These are phyloP conservation scores for Penicillium sp. DNA, from an alignment of 2,329 filamentous ascomycete species.

Conservation along the genomic window DNA sequence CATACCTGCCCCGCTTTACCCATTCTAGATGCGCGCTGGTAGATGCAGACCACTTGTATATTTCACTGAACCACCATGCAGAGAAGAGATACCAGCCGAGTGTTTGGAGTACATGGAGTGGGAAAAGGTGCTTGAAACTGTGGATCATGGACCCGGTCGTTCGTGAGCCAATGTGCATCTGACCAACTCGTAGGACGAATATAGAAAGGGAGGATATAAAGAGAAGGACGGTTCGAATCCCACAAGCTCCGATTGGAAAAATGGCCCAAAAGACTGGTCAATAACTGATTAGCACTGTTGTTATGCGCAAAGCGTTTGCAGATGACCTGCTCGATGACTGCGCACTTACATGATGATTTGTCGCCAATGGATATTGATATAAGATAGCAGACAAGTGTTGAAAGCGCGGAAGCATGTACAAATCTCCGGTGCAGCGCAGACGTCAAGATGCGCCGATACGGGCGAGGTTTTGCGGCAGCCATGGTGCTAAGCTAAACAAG, in stretches of 20 bases:
- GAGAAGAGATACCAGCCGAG: constrained; percentile 77
- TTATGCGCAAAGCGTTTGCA: not conserved
- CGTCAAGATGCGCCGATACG: constrained; percentile 88
- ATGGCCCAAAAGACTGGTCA: constrained; percentile 77
- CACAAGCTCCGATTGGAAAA: constrained; percentile 79
- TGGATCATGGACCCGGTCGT: constrained; percentile 72
- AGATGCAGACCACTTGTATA: constrained; percentile 76
- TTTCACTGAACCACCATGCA: constrained; percentile 76
- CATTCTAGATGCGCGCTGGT: constrained; percentile 68
- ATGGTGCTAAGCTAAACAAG: constrained; percentile 36
- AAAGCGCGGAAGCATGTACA: constrained; percentile 72
- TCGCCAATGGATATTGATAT: constrained; percentile 72
- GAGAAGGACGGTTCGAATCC: constrained; percentile 74
- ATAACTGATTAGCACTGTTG: constrained; percentile 13
- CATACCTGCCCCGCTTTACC: constrained; percentile 71
- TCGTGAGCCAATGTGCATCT: constrained; percentile 75
- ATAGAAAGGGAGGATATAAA: constrained; percentile 77
- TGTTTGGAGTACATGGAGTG: constrained; percentile 69
- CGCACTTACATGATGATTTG: constrained; percentile 69
- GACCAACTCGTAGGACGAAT: constrained; percentile 83
- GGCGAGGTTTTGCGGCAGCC: constrained; percentile 46
- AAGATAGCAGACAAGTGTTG: constrained; percentile 73
- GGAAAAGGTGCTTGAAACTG: constrained; percentile 64
- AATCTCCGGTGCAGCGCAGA: constrained; percentile 87
- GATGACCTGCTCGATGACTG: not conserved